Conservation (phyloP, 2,329 filamentous ascomycete species). For the Diaporthe helianthi region DNA sequence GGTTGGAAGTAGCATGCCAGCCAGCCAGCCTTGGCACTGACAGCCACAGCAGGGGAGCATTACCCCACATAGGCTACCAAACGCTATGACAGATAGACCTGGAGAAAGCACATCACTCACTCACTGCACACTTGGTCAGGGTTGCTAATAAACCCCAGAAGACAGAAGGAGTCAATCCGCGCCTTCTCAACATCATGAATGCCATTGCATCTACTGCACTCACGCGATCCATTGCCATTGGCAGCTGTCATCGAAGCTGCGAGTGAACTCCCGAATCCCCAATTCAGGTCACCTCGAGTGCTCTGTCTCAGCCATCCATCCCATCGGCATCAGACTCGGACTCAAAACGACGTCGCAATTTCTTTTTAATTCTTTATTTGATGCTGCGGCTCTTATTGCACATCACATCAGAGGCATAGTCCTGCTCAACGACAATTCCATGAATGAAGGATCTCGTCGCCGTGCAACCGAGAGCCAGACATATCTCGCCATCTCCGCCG, state of each 20-base stretch:
- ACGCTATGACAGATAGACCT: no score
- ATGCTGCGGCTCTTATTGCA: neutral
- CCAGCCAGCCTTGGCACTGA: neutral
- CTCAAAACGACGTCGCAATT: neutral
- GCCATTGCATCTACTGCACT: neutral
- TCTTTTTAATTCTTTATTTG: no score
- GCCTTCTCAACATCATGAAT: neutral
- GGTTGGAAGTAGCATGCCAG: neutral
- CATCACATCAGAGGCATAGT: neutral
- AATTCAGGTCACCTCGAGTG: neutral
- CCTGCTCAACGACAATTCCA: neutral
- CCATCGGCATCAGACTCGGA: neutral
- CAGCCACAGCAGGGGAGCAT: neutral
- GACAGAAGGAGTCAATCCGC: neutral
- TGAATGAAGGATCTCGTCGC: neutral
- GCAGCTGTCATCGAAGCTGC: neutral
- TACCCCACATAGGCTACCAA: constrained; percentile 5
- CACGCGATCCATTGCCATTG: neutral
- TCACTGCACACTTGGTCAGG: neutral
- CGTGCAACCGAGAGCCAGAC: neutral
- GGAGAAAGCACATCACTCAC: no score
- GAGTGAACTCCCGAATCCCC: neutral
- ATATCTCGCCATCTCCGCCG: neutral
- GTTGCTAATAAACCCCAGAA: neutral
- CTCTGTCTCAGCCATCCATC: neutral